Evolutionary conservation across 306 rosid species (phyloP), one percentile per base, ranked within the genome.

Genomic region (Vigna hirtella): DNA sequence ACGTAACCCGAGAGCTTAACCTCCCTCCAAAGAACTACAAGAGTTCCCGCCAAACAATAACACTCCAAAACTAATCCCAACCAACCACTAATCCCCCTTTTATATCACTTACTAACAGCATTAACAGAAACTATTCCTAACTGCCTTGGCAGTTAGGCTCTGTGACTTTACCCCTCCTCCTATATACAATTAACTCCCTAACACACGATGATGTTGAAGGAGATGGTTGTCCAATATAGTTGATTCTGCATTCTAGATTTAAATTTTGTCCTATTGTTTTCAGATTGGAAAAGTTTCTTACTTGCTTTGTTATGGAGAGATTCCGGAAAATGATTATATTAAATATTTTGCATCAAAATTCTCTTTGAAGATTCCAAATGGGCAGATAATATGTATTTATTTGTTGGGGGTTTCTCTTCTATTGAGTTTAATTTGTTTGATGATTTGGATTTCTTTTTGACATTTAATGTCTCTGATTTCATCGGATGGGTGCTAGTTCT

Each of bases 311-410:
- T 72, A 81, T 67, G 70, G 86, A 95, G 98, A 95, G 83, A 92
- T 95, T 79, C 98, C 98, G 4, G 93, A 95, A 34, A 95, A 95
- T 22, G 98, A 88, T 84, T 95, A 95, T 77, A 91, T 92, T 48
- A 86, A 92, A 79, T 95, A 95, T 78, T 95, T 95, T 83, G 89
- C 84, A n/a, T 98, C 98, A 2, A 98, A 95, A 17, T 90, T 74
- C 73, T 89, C 89, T 7, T 82, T 95, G 88, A 92, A 89, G 90
- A 92, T 91, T 88, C 98, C 98, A 8, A 84, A 67, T 75, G 94
- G 97, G 53, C 92, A 87, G 22, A 89, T 92, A 82, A 96, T 95
- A 85, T 65, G 98, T 85, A 74, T 36, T 73, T 70, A 59, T 64
- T 32, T 72, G 9, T 65, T 13, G 7, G 18, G 18, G 62, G 43